phyloP scores from a whole-genome alignment of 1,139 yeast species.

The Sugiyamaella neomexicana region DNA sequence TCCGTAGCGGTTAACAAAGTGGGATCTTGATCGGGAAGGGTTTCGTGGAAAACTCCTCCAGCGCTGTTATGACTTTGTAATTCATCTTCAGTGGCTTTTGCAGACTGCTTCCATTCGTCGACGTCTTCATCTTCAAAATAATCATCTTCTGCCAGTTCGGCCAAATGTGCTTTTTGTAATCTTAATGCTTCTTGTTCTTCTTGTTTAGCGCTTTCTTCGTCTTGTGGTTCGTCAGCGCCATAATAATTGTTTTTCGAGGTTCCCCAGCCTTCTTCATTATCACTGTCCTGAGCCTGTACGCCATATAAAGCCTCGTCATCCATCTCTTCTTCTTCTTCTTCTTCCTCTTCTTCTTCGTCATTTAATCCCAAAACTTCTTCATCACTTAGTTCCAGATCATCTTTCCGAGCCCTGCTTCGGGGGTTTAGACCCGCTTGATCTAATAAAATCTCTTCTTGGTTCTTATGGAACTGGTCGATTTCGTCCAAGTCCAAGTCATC shows the following conservation, averaged over 20 bases:
- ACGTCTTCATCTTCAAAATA: constrained; percentile 79
- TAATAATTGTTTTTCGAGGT: constrained; percentile 67
- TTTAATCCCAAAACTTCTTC: constrained; percentile 51
- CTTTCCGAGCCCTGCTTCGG: constrained; percentile 41
- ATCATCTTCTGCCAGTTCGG: constrained; percentile 78
- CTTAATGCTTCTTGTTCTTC: constrained; percentile 88
- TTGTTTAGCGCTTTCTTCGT: constrained; percentile 72
- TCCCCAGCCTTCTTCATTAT: constrained; percentile 78
- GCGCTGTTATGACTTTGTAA: constrained; percentile 2
- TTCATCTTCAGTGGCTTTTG: constrained; percentile 38
- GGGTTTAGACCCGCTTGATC: constrained; percentile 48
- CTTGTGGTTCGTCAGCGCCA: constrained; percentile 73
- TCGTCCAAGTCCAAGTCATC: constrained; percentile 54
- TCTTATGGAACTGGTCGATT: constrained; percentile 63
- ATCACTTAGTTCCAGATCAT: constrained; percentile 49
- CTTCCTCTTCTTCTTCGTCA: constrained; percentile 32
- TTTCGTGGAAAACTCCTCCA: constrained; percentile 25
- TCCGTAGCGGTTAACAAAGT: constrained; percentile 45
- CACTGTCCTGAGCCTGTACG: constrained; percentile 49
- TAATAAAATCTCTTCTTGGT: constrained; percentile 59
- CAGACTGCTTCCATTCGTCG: constrained; percentile 47
- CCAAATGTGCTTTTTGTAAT: constrained; percentile 81
- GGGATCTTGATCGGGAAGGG: constrained; percentile 41
- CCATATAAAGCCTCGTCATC: constrained; percentile 33
- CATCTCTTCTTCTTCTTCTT: constrained; percentile 32